phyloP scores from a whole-genome alignment of 495 filamentous ascomycete species.

The Pyrenula massariospora region DNA sequence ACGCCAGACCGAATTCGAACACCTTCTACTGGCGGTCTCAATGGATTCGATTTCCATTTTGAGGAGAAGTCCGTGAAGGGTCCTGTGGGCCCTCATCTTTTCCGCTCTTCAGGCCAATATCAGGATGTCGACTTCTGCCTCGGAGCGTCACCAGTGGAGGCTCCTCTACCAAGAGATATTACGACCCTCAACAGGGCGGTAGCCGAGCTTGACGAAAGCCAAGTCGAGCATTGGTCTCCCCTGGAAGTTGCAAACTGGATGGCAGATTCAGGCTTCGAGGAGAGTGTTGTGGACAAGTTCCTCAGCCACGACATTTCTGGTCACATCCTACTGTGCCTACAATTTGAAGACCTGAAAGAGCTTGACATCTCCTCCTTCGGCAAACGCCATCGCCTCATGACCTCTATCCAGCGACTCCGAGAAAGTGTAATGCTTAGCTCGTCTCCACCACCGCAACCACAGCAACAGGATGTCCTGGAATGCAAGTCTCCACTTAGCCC shows the following conservation, averaged over 20 bases:
- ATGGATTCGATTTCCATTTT: constrained; percentile 34
- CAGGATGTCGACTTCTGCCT: constrained; percentile 49
- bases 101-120: constrained; percentile 41
- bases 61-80: constrained; percentile 34
- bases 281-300: constrained; percentile 67
- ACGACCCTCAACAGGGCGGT: constrained; percentile 25
- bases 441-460: constrained; percentile 1
- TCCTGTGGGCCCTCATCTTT: constrained; percentile 80
- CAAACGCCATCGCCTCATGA: constrained; percentile 76
- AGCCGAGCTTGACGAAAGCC: constrained; percentile 41
- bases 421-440: constrained; percentile 37
- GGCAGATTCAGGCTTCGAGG: constrained; percentile 58
- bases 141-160: constrained; percentile 45
- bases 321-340: constrained; percentile 68
- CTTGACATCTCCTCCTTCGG: constrained; percentile 89
- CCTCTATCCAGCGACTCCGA: constrained; percentile 62
- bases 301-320: constrained; percentile 85
- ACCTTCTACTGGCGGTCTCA: constrained; percentile 39
- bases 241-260: constrained; percentile 75
- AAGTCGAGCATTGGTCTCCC: constrained; percentile 54
- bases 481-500: constrained; percentile 24
- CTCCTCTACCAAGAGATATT: constrained; percentile 15
- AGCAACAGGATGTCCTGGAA: constrained; percentile 14
- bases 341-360: constrained; percentile 88
- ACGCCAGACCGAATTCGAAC: constrained; percentile 67